Evolutionary conservation across 441 rosid species (phyloP).

Genomic region (Biscutella laevigata): DNA sequence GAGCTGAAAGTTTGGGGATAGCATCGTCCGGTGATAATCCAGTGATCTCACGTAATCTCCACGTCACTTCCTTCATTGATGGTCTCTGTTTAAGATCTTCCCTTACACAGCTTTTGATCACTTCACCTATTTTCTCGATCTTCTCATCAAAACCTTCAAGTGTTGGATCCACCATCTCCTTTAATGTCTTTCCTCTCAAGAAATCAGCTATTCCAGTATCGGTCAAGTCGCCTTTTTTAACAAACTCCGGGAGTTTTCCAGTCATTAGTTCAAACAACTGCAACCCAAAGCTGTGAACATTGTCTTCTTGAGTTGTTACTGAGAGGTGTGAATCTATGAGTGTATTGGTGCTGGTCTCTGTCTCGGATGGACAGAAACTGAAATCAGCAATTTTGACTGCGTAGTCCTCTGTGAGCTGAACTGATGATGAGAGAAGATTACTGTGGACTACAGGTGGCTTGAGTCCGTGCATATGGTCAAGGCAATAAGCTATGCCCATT

Average conservation of each 20-base stretch:
- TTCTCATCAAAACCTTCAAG: constrained; percentile 33
- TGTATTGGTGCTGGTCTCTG: constrained; percentile 25
- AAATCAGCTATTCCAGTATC: constrained; percentile 45
- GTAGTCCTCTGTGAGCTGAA: constrained; percentile 54
- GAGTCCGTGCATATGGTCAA: constrained; percentile 53
- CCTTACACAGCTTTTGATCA: constrained; percentile 36
- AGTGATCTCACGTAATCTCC: constrained; percentile 39
- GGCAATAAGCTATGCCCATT: constrained; percentile 57
- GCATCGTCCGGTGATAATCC: constrained; percentile 37
- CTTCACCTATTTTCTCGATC: constrained; percentile 32
- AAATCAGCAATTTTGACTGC: constrained; percentile 56
- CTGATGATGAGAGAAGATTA: constrained; percentile 41
- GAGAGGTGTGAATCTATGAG: constrained; percentile 23
- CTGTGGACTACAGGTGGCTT: constrained; percentile 42
- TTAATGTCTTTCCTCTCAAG: constrained; percentile 31
- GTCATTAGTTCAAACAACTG: constrained; percentile 56
- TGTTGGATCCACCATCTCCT: constrained; percentile 45
- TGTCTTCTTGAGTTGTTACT: constrained; percentile 40
- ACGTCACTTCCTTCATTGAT: constrained; percentile 32
- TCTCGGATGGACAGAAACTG: constrained; percentile 38
- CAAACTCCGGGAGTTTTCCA: constrained; percentile 51
- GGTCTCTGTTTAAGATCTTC: constrained; percentile 40
- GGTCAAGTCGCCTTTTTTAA: constrained; percentile 16
- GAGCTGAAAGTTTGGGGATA: constrained; percentile 44
- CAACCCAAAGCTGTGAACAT: constrained; percentile 62